Conservation (phyloP, 1,139 yeast genomes). For the Yamadazyma sp. region DNA sequence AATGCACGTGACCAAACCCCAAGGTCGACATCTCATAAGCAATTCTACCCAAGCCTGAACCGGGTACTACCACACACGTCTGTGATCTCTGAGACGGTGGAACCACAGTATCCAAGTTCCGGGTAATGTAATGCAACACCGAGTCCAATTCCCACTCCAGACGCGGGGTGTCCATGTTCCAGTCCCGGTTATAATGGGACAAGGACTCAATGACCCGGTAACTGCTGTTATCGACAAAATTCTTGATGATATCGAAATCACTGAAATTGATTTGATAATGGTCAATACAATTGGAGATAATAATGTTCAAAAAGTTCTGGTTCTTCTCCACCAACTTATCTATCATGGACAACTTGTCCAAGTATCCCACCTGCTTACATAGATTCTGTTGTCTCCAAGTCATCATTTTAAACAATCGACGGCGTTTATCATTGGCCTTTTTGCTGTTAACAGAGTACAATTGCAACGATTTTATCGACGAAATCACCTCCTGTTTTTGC, state of each 20-base stretch:
- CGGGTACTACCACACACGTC: conserved; percentile 67
- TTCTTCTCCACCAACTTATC: conserved; percentile 48
- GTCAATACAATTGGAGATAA: conserved; percentile 42
- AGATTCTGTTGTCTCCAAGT: conserved; percentile 55
- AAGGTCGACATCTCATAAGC: conserved; percentile 57
- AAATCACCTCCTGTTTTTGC: conserved; percentile 33
- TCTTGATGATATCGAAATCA: conserved; percentile 31
- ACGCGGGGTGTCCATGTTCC: conserved; percentile 31
- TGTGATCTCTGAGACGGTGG: conserved; percentile 24
- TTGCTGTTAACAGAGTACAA: conserved; percentile 42
- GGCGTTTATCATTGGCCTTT: conserved; percentile 45
- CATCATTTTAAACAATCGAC: conserved; percentile 47
- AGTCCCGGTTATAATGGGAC: conserved; percentile 75
- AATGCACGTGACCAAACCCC: conserved; percentile 50
- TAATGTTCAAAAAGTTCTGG: conserved; percentile 40
- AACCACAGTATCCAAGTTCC: conserved; percentile 28
- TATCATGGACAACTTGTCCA: conserved; percentile 46
- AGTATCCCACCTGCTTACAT: conserved; percentile 56
- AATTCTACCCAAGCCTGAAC: conserved; percentile 74
- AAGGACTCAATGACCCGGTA: conserved; percentile 67
- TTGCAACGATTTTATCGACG: conserved; percentile 54
- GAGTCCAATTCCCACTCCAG: conserved; percentile 48
- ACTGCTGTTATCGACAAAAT: conserved; percentile 22
- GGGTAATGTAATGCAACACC: conserved; percentile 47
- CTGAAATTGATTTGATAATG: conserved; percentile 39